Evolutionary conservation across 163 green algal species (phyloP), one percentile per base, ranked within the genome.

Genomic region (Chlorella variabilis): DNA sequence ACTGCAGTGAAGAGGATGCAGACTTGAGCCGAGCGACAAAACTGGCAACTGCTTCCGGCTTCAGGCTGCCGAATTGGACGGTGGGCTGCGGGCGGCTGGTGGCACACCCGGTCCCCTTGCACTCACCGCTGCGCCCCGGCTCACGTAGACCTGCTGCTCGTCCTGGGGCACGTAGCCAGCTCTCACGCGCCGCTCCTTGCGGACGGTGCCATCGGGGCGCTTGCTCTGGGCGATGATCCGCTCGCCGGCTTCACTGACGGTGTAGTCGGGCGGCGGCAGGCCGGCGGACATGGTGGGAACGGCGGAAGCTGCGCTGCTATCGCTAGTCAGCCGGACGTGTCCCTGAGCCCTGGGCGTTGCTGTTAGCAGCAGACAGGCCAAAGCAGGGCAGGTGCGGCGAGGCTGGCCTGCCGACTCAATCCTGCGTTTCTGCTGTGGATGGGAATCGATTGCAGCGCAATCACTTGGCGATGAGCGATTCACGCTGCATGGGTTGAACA

Each of bases 161-260:
- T 98, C 95, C 86, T 97, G 95, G 4, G 95, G 94, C 7, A 91
- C 83, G 71, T 97, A 98, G n/a, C 95, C 95, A 18, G 93, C 85
- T n/a, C 91, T 84, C 20, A 98, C 90, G 1, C 87, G 84, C 17
- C 91, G 71, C 73, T 98, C 94, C 77, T 97, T 98, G 15, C 95
- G 86, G 2, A 91, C 61, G 0, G 93, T 97, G 42, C 95, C 95
- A 81, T 98, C 95, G 6, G 95, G 90, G 9, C 95, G 80, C 21
- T 86, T 76, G 1, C 82, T 88, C 1, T 78, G 82, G 0, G 87
- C 66, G 9, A 98, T 90, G 3, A 97, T 80, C 1, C 86, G 75
- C 54, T 95, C 93, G 0, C 88, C 92, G 3, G 27, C 29, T 33
- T 83, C 77, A 29, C 71, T 83, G 31, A 59, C n/a, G 5, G 51